Evolutionary conservation across 305 asterid genomes (phyloP), one percentile per base, ranked within the genome.

Genomic region (Fraxinus albicans): DNA sequence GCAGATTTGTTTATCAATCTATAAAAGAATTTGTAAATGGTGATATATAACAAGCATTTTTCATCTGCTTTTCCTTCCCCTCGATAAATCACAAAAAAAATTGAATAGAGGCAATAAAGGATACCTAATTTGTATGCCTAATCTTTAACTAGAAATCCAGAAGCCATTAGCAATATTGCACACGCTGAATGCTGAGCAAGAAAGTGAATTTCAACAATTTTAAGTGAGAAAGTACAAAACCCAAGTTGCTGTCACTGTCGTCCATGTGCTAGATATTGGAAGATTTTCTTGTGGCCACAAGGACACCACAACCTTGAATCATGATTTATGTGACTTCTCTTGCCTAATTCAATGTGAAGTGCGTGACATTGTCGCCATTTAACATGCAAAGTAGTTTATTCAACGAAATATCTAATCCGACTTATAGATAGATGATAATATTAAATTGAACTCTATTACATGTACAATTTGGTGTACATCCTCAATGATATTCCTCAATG

Each of bases 241-340:
- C 38, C 21, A 42, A 65, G 81, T 77, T 74, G 4, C 74, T 80
- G 72, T 87, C 88, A 84, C 6, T 86, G 91, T 91, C 92, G 94
- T 87, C 92, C 94, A 84, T 75, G 80, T 81, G 53, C 74, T 84
- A 33, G 89, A 88, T 90, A 83, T 53, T 77, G 34, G 69, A 83
- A 80, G 90, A 89, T 89, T 90, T 88, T 83, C 78, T 83, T 81
- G 88, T 85, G 85, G 80, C 78, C 85, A 72, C 31, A 34, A 60
- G 79, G 76, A 81, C 75, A 79, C 83, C 79, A 78, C 76, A 75
- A 36, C 38, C 42, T n/a, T 29, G 60, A 80, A 7, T 40, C 40
- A 72, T 25, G 65, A 73, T 29, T 47, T 19, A 69, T 77, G 74
- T 83, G 77, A 27, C n/a, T 12, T 79, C 79, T 53, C 58, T 38